A percentile compares a stretch with the other conserved stretches of the same genome.
These are phyloP conservation scores for Ceratobasidium sp. DNA, from an alignment of 1,284 basidiomycete species.

Conservation along the genomic window DNA sequence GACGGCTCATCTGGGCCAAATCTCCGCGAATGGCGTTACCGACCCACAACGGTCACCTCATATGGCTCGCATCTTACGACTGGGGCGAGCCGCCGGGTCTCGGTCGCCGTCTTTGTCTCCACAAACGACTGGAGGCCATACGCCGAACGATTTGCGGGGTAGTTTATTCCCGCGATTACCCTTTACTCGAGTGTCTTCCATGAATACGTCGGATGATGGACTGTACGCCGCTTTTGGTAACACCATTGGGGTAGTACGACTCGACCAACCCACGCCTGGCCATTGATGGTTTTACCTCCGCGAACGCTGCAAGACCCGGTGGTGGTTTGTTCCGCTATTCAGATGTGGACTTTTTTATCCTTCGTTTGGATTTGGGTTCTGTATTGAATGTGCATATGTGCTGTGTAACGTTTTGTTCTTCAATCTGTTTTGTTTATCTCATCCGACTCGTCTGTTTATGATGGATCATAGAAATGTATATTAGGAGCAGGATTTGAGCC, in stretches of 20 bases:
- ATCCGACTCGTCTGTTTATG: constrained; percentile 11
- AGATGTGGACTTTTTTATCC: constrained; percentile 1
- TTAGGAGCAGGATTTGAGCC: constrained; percentile 25
- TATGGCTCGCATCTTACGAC: constrained; percentile 35
- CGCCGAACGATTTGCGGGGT: constrained; percentile 43
- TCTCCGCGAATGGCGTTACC: neutral
- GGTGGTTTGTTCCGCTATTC: neutral
- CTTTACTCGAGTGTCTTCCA: constrained; percentile 74
- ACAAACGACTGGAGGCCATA: constrained; percentile 47
- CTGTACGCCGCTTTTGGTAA: constrained; percentile 79
- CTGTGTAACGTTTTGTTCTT: constrained; percentile 12
- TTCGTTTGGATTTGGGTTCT: constrained; percentile 14
- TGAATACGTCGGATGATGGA: constrained; percentile 54
- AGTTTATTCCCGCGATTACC: constrained; percentile 63
- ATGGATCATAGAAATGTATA: constrained; percentile 34
- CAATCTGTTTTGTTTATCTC: constrained; percentile 1
- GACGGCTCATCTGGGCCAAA: constrained; percentile 4
- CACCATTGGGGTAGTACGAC: constrained; percentile 68
- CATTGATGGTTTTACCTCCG: neutral
- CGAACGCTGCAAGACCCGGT: neutral
- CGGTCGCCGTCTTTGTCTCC: constrained; percentile 41
- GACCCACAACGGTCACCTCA: constrained; percentile 34
- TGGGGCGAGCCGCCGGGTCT: constrained; percentile 40
- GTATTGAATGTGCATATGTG: neutral
- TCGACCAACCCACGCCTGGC: constrained; percentile 2